phyloP scores from a whole-genome alignment of 768 basidiomycete species.

The Pleurotus citrinopileatus region DNA sequence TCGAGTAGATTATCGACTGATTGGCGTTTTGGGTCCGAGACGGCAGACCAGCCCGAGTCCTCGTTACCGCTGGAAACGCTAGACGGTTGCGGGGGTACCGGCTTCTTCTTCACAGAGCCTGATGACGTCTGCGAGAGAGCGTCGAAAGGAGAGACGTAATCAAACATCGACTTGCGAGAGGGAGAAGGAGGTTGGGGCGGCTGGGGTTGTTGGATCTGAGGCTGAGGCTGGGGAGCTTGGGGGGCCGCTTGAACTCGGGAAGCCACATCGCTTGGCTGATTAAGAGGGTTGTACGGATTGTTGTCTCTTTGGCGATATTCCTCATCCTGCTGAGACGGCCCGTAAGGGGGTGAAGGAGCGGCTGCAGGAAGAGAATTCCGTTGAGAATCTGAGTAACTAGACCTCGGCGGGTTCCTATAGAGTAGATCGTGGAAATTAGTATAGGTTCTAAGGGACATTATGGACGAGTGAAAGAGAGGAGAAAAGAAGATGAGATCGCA shows the following conservation, averaged over 20 bases:
- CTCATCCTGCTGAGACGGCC: constrained; percentile 36
- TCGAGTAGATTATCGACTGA: constrained; percentile 83
- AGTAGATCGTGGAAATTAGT: constrained; percentile 15
- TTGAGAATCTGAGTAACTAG: constrained; percentile 50
- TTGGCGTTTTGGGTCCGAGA: constrained; percentile 69
- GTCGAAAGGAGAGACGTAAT: constrained; percentile 83
- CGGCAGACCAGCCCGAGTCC: constrained; percentile 52
- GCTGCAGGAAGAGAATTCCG: constrained; percentile 32
- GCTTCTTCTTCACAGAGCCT: constrained; percentile 62
- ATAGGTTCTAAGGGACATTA: constrained; percentile 16
- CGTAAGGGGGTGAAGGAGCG: constrained; percentile 49
- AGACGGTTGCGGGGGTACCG: constrained; percentile 47
- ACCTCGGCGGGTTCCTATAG: constrained; percentile 43
- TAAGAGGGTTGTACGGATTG: constrained; percentile 38
- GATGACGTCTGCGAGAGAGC: constrained; percentile 58
- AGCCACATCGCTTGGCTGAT: constrained; percentile 36
- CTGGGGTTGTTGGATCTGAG: constrained; percentile 22
- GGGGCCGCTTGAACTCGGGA: constrained; percentile 32
- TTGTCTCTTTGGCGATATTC: constrained; percentile 31
- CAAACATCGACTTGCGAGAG: constrained; percentile 79
- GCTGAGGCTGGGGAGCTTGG: constrained; percentile 16
- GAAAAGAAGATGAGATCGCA: constrained; percentile 17
- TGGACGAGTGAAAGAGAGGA: constrained; percentile 21
- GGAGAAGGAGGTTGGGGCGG: constrained; percentile 57
- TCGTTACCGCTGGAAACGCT: constrained; percentile 47